phyloP scores from a whole-genome alignment of 805 yeast species.

The Starmera caribaea region DNA sequence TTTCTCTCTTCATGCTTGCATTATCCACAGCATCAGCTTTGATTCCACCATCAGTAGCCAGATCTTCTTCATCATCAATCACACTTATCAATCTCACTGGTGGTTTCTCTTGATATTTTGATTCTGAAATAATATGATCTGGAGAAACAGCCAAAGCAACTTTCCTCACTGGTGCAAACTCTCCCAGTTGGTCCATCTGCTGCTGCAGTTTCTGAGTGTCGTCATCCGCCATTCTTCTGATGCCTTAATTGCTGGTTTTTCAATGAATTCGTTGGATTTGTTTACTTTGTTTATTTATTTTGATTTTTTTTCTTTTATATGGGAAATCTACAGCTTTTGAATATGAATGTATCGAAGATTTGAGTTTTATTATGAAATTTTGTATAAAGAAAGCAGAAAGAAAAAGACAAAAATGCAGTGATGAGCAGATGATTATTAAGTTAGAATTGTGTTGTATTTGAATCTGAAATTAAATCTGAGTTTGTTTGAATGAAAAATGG shows the following conservation, averaged over 20 bases:
- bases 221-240: too few relatives aligned
- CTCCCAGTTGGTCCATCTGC: slow-evolving; percentile 14
- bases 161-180: slow-evolving; percentile 12
- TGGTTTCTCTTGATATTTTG: not conserved
- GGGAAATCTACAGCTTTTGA: not conserved
- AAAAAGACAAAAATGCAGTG: not conserved
- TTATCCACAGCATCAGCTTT: not conserved
- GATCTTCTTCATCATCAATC: not conserved
- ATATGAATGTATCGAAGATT: not conserved
- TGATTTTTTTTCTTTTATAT: not conserved
- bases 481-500: too few relatives aligned
- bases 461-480: not conserved
- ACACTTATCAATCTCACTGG: not conserved
- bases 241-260: too few relatives aligned
- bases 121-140: slow-evolving; percentile 3
- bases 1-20: not conserved
- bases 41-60: not conserved
- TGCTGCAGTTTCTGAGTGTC: not conserved
- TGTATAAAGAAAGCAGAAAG: not conserved
- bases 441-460: too few relatives aligned
- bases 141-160: slow-evolving; percentile 6
- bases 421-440: not conserved
- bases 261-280: too few relatives aligned
- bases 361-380: not conserved
- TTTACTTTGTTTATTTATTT: too few relatives aligned